Base-by-base conservation (phyloP, 805 yeast species). In the Zygotorulaspora florentina region DNA sequence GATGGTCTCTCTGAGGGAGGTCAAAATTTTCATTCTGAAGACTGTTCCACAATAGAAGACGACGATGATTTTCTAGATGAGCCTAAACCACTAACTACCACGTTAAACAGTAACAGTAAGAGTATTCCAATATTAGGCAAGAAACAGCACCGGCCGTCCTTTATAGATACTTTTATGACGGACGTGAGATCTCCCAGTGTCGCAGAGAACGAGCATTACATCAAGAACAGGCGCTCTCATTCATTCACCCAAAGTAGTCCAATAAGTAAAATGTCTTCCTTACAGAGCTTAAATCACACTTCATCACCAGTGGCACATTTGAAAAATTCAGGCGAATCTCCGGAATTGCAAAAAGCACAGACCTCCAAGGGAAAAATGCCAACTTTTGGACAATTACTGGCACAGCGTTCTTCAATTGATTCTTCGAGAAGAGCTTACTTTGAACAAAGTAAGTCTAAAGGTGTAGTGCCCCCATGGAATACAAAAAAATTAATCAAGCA, bases 141-240 rank as follows among this genome's bases (percentile, higher is more conserved):
- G n/a, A 50, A 59, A 7, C 43, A 39, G 3, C 55, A 55, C 16
- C 55, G 65, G 15, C 51, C 55, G 18, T 64, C 68, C 1, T 64
- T 64, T 37, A 59, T 64, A 20, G 68, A 62, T 40, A 58, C 65
- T 11, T 62, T 57, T 35, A 58, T 64, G 56, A 47, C 61, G 3
- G 62, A 54, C 35, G 46, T 51, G 38, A 38, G 57, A 10, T 55
- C 57, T 17, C 57, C 67, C 1, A 49, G 50, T 2, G 47, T 41
- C 23, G 20, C 37, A 7, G 62, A 55, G 16, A 43, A 40, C 27
- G 51, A 51, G 3, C 35, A 35, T 5, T 30, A 43, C 10, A 27
- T 36, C 26, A 36, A 18, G 48, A 49, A 23, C 44, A 42, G 44
- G 47, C 42, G 28, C 28, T 31, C 37, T 15, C 38, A 36, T 4